Evolutionary conservation across 2,329 filamentous ascomycete genomes (phyloP).

Genomic region (Daldinia sp.): DNA sequence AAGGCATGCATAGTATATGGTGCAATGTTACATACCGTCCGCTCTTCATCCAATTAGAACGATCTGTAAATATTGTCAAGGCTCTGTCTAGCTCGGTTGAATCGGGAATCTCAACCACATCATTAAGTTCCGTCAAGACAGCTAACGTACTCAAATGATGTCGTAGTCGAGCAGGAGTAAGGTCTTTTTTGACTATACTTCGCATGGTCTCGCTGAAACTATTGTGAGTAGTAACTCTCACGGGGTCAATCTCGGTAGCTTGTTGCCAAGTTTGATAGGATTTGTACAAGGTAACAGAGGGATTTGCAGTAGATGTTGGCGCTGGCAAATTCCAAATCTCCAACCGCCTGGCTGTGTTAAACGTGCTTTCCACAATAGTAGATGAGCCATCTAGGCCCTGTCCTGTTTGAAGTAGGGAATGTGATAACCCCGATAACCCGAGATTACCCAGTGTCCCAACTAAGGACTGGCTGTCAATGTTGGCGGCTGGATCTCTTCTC

Average conservation of each 20-base stretch:
- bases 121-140: slow-evolving; percentile 83
- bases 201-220: slow-evolving; percentile 72
- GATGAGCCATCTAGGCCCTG: slow-evolving; percentile 69
- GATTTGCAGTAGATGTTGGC: slow-evolving; percentile 71
- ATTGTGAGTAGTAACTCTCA: slow-evolving; percentile 70
- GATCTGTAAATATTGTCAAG: slow-evolving; percentile 72
- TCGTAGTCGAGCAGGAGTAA: slow-evolving; percentile 65
- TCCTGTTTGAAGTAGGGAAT: slow-evolving; percentile 79
- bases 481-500: slow-evolving; percentile 65
- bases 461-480: slow-evolving; percentile 74
- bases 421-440: slow-evolving; percentile 86
- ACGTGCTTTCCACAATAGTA: slow-evolving; percentile 75
- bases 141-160: slow-evolving; percentile 73
- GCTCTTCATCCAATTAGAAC: slow-evolving; percentile 83
- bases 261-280: slow-evolving; percentile 83
- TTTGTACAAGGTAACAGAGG: slow-evolving; percentile 79
- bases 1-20: neutral
- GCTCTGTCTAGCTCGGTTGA: slow-evolving; percentile 70
- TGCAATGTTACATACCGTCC: slow-evolving; percentile 70
- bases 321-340: slow-evolving; percentile 93
- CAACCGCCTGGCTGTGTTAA: slow-evolving; percentile 82
- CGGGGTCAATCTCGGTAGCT: slow-evolving; percentile 66
- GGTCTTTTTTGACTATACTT: slow-evolving; percentile 62
- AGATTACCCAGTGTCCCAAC: slow-evolving; percentile 82
- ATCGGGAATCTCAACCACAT: slow-evolving; percentile 73